A percentile compares a stretch with the other conserved stretches of the same genome.
phyloP scores from a whole-genome alignment of 306 rosid genomes.

The Quercus mongolica region DNA sequence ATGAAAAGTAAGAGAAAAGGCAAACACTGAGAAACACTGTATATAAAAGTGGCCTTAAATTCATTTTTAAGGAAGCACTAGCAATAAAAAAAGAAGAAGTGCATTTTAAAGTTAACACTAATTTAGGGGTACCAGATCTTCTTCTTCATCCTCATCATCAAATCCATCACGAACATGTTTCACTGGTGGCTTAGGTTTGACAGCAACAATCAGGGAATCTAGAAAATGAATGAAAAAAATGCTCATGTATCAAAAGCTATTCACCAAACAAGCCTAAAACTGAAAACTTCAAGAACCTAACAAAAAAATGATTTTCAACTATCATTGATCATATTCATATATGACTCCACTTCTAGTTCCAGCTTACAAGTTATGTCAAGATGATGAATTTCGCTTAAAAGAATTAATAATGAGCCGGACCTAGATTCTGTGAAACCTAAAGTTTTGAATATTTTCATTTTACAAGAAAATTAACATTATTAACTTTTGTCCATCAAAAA shows the following conservation, averaged over 20 bases:
- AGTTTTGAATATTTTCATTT: neutral
- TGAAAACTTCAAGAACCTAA: neutral
- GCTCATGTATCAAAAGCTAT: neutral
- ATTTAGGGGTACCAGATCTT: conserved; percentile 66
- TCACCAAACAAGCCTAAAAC: neutral
- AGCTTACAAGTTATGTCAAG: neutral
- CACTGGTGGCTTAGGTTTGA: conserved; percentile 87
- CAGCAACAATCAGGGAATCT: conserved; percentile 86
- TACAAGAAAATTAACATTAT: neutral
- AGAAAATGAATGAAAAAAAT: conserved; percentile 15
- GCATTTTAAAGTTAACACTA: conserved; percentile 10
- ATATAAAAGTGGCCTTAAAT: neutral
- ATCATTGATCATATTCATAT: neutral
- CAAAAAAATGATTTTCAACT: neutral
- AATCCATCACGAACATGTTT: conserved; percentile 43
- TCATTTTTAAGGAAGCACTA: conserved; percentile 8
- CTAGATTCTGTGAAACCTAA: neutral
- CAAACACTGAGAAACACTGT: neutral
- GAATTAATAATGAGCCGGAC: neutral
- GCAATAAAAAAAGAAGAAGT: neutral
- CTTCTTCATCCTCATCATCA: conserved; percentile 76
- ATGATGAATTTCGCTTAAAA: neutral
- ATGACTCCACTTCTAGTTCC: neutral
- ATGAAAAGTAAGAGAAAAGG: conserved; percentile 22
- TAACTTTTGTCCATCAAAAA: neutral